Percentiles rank a stretch among this genome's conserved stretches.
Conservation (phyloP, 192 early-diverging fungal species). For the Umbelopsis isabellina region DNA sequence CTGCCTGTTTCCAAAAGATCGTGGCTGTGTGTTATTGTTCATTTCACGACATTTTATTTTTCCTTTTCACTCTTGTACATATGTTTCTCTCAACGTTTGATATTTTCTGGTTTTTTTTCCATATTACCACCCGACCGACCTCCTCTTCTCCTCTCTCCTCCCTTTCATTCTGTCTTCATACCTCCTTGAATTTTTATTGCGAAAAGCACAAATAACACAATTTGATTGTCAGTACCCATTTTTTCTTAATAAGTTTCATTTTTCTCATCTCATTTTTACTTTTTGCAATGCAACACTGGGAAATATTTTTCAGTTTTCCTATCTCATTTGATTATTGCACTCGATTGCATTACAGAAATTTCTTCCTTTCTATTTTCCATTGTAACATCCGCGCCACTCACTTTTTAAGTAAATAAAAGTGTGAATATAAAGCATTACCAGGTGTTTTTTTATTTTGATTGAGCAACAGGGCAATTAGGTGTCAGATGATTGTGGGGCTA, state of each 20-base stretch:
- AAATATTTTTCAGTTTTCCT: neutral
- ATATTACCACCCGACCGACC: neutral
- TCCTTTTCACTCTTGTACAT: neutral
- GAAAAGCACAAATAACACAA: neutral
- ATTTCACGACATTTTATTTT: too few species aligned
- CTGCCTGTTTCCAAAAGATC: too few species aligned
- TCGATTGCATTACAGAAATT: neutral
- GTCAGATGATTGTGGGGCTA: too few species aligned
- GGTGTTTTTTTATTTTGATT: too few species aligned
- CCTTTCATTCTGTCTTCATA: neutral
- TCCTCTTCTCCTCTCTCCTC: neutral
- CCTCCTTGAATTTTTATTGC: neutral
- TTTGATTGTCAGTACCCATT: neutral
- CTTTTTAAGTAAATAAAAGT: slow-evolving; percentile 11
- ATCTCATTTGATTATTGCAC: neutral
- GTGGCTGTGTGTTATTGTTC: too few species aligned
- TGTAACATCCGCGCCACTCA: slow-evolving; percentile 16
- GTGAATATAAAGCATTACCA: too few species aligned
- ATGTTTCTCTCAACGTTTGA: neutral
- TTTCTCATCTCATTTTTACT: neutral
- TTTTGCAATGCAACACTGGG: neutral
- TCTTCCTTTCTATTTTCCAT: neutral
- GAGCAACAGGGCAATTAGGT: too few species aligned
- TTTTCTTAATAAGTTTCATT: neutral
- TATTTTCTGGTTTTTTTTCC: neutral